Evolutionary conservation across 2,329 filamentous ascomycete genomes (phyloP), one percentile per base, ranked within the genome.

Genomic region (Epichloe elymi): DNA sequence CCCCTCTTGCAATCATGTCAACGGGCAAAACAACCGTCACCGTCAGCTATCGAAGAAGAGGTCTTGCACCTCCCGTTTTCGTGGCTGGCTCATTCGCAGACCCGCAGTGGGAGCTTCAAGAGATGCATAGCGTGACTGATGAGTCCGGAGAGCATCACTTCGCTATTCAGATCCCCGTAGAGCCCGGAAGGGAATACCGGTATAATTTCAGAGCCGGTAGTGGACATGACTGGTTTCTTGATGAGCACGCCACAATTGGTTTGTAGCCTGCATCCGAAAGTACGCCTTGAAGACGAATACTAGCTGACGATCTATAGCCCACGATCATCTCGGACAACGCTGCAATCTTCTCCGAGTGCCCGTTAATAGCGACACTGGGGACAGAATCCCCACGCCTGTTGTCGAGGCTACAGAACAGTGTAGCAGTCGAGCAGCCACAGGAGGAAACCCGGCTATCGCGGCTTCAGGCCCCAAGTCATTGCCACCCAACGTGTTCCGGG

Each of bases 191-290:
- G 45, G 74, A 79, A 52, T 79, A 87, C 56, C 80, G 86, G 59
- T 90, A 88, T 74, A 89, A 88, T 65, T 85, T 89, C 58, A 76
- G 83, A 33, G 69, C 85, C 37, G 84, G 83, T 10, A 63, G 73
- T 19, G 79, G 78, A 46, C 76, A 86, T 56, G 86, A 81, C 79
- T 87, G 84, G 84, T 71, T 81, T 23, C 65, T 86, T 44, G 79
- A 88, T 57, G 80, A 86, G 52, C 70, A 70, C 43, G 71, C 74
- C 50, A 75, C 79, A 14, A 80, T 73, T 50, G 73, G 83, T 85
- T n/a, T 19, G 53, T 48, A 23, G 12, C 11, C 20, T n/a, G n/a
- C 30, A 20, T 11, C n/a, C 23, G 19, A 19, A 26, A n/a, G 8
- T n/a, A 5, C 8, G 19, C 11, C 6, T 35, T 40, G 35, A n/a